phyloP scores from a whole-genome alignment of 345 rosid species.

The Isatis tinctoria region DNA sequence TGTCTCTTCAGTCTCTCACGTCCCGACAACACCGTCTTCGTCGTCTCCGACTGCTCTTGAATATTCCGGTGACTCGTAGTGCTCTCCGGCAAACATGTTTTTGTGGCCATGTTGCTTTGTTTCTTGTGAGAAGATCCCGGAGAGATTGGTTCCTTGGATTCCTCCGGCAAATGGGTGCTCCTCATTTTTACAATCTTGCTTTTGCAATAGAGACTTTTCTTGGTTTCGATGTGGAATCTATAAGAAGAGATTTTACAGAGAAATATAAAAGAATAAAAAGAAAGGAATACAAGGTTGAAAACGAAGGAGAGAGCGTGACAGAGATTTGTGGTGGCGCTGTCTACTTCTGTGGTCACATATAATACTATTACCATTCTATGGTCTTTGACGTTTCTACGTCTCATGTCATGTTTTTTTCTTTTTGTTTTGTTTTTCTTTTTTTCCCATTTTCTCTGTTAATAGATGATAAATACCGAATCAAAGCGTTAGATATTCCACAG shows the following conservation, averaged over 20 bases:
- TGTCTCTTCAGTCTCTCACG: slow-evolving; percentile 67
- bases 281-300: slow-evolving; percentile 20
- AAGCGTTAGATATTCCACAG: too few relatives aligned
- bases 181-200: slow-evolving; percentile 14
- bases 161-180: slow-evolving; percentile 3
- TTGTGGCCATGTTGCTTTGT: neutral
- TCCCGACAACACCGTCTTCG: slow-evolving; percentile 24
- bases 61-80: neutral
- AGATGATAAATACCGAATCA: too few relatives aligned
- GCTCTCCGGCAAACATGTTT: neutral
- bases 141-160: slow-evolving; percentile 6
- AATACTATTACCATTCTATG: slow-evolving; percentile 34
- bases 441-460: too few relatives aligned
- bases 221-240: neutral
- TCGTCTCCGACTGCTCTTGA: neutral
- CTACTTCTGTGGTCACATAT: slow-evolving; percentile 11
- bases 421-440: too few relatives aligned
- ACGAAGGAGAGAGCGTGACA: slow-evolving; percentile 17
- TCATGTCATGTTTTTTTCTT: neutral
- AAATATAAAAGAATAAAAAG: neutral
- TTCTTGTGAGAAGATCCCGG: slow-evolving; percentile 4
- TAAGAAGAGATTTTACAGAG: neutral
- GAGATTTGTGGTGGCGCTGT: slow-evolving; percentile 27
- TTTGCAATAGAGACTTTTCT: neutral
- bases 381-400: slow-evolving; percentile 41